A percentile compares a stretch with the other conserved stretches of the same genome.
Evolutionary conservation across 2,329 filamentous ascomycete species (phyloP).

Genomic region (Sclerotinia glacialis): DNA sequence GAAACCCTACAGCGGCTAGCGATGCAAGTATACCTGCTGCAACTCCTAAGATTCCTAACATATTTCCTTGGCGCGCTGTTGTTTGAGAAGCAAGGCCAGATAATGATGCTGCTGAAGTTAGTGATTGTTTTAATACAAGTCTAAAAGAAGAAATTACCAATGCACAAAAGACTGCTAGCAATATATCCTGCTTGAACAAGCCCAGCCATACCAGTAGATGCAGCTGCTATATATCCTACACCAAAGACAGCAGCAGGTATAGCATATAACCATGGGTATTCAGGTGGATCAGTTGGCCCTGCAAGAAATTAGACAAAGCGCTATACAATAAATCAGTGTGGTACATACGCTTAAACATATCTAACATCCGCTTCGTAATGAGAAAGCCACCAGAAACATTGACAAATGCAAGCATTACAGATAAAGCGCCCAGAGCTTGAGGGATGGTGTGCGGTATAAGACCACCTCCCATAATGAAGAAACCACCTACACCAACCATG

Average conservation of each 20-base stretch:
- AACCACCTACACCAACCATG: constrained; percentile 84
- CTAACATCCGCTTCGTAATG: constrained; percentile 89
- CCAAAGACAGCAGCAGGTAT: constrained; percentile 75
- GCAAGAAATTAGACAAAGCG: constrained; percentile 8
- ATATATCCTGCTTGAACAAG: constrained; percentile 86
- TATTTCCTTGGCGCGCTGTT: constrained; percentile 80
- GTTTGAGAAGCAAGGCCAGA: constrained; percentile 77
- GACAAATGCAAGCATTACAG: constrained; percentile 81
- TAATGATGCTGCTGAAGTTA: constrained; percentile 54
- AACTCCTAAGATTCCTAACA: constrained; percentile 83
- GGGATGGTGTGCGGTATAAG: constrained; percentile 75
- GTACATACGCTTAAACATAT: constrained; percentile 74
- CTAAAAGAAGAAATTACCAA: constrained; percentile 43
- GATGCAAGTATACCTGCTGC: constrained; percentile 80
- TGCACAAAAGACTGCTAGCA: constrained; percentile 79
- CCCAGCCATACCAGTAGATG: constrained; percentile 76
- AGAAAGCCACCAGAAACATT: constrained; percentile 88
- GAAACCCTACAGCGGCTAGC: constrained; percentile 75
- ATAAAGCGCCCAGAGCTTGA: constrained; percentile 72
- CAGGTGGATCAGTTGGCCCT: constrained; percentile 78
- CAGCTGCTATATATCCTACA: constrained; percentile 76
- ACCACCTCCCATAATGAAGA: constrained; percentile 86
- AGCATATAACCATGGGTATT: constrained; percentile 85
- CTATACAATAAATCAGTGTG: neutral
- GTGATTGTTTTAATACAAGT: neutral